Percentiles rank a stretch among this genome's conserved stretches.
phyloP scores from a whole-genome alignment of 1,284 basidiomycete genomes.

The Pseudozyma pruni region DNA sequence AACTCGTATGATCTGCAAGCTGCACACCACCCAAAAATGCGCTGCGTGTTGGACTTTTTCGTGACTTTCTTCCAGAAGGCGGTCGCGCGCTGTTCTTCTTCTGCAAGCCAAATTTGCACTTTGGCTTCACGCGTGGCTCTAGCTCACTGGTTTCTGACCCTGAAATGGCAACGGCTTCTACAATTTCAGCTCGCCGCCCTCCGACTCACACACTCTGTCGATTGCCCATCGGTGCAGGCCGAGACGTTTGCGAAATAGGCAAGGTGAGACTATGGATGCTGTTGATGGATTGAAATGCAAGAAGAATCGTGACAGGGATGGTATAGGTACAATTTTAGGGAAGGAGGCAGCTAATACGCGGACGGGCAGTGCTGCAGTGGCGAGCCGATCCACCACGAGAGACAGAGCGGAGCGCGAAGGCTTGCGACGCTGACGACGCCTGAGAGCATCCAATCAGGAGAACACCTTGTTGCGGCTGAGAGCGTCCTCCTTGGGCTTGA shows the following conservation, averaged over 20 bases:
- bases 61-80: slow-evolving; percentile 12
- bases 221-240: no score
- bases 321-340: slow-evolving; percentile 28
- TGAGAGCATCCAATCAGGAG: slow-evolving; percentile 70
- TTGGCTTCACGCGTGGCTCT: slow-evolving; percentile 1
- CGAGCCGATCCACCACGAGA: no score
- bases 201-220: no score
- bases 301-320: slow-evolving; percentile 4
- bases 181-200: no score
- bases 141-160: no score
- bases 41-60: slow-evolving; percentile 40
- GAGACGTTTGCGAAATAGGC: no score
- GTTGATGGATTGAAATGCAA: slow-evolving; percentile 13
- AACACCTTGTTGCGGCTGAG: slow-evolving; percentile 89
- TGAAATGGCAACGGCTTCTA: no score
- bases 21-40: slow-evolving; percentile 3
- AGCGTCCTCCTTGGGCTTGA: slow-evolving; percentile 79
- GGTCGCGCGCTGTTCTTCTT: slow-evolving; percentile 8
- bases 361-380: no score
- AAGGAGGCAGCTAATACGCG: no score
- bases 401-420: background rate
- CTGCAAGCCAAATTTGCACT: background rate
- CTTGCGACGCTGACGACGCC: background rate
- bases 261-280: no score
- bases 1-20: slow-evolving; percentile 38